Evolutionary conservation across 2,329 filamentous ascomycete genomes (phyloP).

Genomic region (Nemania bipapillata): DNA sequence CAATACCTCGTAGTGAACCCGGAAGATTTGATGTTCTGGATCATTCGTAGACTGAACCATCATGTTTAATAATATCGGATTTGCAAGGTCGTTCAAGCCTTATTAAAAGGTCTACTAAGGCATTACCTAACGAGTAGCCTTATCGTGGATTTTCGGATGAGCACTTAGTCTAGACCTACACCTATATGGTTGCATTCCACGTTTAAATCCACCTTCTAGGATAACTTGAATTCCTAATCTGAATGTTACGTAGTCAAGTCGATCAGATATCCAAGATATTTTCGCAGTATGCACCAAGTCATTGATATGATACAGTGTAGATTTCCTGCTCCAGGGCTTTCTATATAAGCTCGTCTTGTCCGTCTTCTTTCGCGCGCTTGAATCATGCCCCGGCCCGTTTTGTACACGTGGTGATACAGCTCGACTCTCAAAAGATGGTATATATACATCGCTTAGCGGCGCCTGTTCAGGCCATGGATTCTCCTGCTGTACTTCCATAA

Average conservation of each 20-base stretch:
- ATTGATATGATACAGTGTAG: constrained; percentile 35
- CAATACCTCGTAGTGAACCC: too few species aligned
- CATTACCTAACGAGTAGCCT: too few species aligned
- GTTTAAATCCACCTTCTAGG: neutral
- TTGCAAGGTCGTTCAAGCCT: too few species aligned
- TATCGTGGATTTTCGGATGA: too few species aligned
- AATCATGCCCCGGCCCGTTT: constrained; percentile 20
- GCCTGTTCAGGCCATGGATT: constrained; percentile 54
- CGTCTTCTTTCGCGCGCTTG: constrained; percentile 12
- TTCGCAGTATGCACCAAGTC: constrained; percentile 25
- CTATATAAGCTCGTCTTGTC: neutral
- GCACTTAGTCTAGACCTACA: neutral
- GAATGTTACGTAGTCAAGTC: neutral
- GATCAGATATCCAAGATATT: constrained; percentile 7
- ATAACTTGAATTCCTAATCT: neutral
- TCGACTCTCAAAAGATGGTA: constrained; percentile 5
- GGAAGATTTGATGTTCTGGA: too few species aligned
- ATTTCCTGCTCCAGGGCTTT: constrained; percentile 3
- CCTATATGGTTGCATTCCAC: neutral
- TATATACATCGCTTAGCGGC: constrained; percentile 29
- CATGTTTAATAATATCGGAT: too few species aligned
- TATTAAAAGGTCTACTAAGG: too few species aligned
- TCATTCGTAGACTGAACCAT: too few species aligned
- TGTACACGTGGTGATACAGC: constrained; percentile 37
- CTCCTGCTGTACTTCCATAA: constrained; percentile 73